Conservation (phyloP, 2,329 filamentous ascomycete genomes). For the Aspergillus transmontanensis region DNA sequence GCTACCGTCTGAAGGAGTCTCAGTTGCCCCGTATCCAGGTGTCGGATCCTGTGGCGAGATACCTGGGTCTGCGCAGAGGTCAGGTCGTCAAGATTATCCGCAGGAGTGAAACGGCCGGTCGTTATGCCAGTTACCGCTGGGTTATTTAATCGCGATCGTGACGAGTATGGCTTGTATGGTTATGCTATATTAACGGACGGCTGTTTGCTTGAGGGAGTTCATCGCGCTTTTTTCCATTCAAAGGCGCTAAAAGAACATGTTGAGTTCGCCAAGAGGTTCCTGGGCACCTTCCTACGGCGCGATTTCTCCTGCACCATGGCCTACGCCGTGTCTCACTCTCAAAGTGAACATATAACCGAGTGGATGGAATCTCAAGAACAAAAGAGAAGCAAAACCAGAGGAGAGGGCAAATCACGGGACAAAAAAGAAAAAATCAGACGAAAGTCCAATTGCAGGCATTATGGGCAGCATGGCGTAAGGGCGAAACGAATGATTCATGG, state of each 20-base stretch:
- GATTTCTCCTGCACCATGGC: neutral
- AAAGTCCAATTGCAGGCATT: conserved; percentile 33
- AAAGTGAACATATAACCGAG: neutral
- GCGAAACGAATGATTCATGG: conserved; percentile 32
- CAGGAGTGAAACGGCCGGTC: conserved; percentile 89
- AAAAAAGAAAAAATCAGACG: conserved; percentile 14
- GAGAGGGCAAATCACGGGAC: neutral
- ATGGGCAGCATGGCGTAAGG: conserved; percentile 44
- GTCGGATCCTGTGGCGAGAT: conserved; percentile 89
- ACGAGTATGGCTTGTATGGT: neutral
- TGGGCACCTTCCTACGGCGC: neutral
- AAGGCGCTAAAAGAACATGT: neutral
- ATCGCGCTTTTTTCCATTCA: neutral
- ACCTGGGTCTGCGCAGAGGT: conserved; percentile 84
- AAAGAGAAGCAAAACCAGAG: neutral
- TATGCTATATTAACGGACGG: neutral
- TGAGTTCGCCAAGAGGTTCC: neutral
- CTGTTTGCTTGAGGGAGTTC: neutral
- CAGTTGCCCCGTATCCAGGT: conserved; percentile 91
- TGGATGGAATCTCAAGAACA: neutral
- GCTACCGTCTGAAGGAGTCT: conserved; percentile 95
- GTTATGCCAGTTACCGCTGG: conserved; percentile 93
- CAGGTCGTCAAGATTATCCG: conserved; percentile 99
- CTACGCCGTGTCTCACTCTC: neutral
- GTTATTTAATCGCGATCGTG: conserved; percentile 43